phyloP scores from a whole-genome alignment of 2,329 filamentous ascomycete species.

The Cladosporium sp. region DNA sequence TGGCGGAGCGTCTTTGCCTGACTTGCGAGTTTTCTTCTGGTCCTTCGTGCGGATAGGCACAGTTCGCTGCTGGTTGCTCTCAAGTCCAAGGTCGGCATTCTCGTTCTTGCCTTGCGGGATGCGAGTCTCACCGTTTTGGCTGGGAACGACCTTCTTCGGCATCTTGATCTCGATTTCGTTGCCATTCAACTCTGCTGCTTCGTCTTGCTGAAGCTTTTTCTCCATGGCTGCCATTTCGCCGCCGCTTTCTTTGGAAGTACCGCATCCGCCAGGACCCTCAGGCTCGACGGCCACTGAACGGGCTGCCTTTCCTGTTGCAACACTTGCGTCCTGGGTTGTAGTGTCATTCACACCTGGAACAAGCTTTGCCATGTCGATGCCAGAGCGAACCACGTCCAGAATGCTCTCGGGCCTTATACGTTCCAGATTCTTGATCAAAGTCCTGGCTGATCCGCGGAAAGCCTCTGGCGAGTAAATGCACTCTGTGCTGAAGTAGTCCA shows the following conservation, averaged over 20 bases:
- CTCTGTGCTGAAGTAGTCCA: slow-evolving; percentile 98
- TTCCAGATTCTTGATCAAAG: slow-evolving; percentile 92
- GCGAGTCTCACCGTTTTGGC: slow-evolving; percentile 4
- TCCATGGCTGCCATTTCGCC: slow-evolving; percentile 85
- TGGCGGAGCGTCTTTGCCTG: slow-evolving; percentile 18
- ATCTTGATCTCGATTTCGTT: slow-evolving; percentile 66
- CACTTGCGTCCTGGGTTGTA: neutral
- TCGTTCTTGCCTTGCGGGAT: neutral
- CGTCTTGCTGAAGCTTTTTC: slow-evolving; percentile 65
- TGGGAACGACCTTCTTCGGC: slow-evolving; percentile 20
- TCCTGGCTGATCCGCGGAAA: slow-evolving; percentile 87
- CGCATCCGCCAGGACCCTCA: slow-evolving; percentile 71
- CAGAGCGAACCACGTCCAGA: slow-evolving; percentile 88
- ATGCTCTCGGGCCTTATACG: slow-evolving; percentile 92
- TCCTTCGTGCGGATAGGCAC: slow-evolving; percentile 37
- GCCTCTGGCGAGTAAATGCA: slow-evolving; percentile 98
- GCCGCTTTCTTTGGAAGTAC: slow-evolving; percentile 64
- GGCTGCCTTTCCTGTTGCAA: neutral
- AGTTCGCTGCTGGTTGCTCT: neutral
- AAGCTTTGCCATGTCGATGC: slow-evolving; percentile 93
- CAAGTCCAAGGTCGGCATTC: slow-evolving; percentile 1
- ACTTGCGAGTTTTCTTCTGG: slow-evolving; percentile 24
- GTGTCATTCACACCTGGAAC: slow-evolving; percentile 56
- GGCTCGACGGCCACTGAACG: slow-evolving; percentile 44
- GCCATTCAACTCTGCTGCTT: slow-evolving; percentile 53